Evolutionary conservation across 2,329 filamentous ascomycete genomes (phyloP), one percentile per base, ranked within the genome.

Genomic region (Ophioceras dolichostomum): DNA sequence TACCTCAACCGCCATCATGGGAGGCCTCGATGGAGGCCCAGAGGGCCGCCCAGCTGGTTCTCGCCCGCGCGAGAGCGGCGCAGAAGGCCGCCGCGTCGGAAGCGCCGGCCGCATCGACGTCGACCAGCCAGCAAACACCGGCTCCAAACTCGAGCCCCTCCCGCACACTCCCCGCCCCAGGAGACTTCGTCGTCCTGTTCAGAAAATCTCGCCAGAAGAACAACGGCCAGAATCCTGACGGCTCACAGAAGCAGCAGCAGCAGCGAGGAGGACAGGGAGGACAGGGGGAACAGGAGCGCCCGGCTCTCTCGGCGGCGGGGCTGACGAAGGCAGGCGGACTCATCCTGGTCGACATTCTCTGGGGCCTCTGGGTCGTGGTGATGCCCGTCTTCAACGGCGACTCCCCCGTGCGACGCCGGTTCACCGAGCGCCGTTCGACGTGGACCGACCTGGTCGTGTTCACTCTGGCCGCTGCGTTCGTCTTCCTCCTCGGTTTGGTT

Each of bases 321-420:
- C 17, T 36, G 27, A 36, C 26, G 14, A 34, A 32, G 6, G 29
- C 31, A 13, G 40, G 20, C n/a, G 18, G 44, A 29, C 20, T 54
- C 24, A 27, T 52, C 20, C 33, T 46, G 26, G n/a, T 20, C 14
- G 16, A 31, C 2, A 16, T 45, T 5, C 32, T 41, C 28, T 18
- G 30, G 18, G 42, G 34, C 20, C 65, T 62, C 47, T 62, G 52
- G 58, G 40, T 38, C 29, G 41, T 56, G 10, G 52, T 65, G 13
- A 46, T 46, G 34, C 62, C 61, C 2, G 58, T 64, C 10, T 61
- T 67, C 40, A 47, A 62, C 45, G 43, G 45, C 7, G 44, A 50
- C 3, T 65, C 62, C 20, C 47, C 53, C 22, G 49, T 58, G 38
- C 58, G 60, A 20, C 37, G 36, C 27, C 39, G 53, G 36, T 45